Evolutionary conservation across 495 filamentous ascomycete species (phyloP), one percentile per base, ranked within the genome.

Genomic region (Oidiodendron maius): DNA sequence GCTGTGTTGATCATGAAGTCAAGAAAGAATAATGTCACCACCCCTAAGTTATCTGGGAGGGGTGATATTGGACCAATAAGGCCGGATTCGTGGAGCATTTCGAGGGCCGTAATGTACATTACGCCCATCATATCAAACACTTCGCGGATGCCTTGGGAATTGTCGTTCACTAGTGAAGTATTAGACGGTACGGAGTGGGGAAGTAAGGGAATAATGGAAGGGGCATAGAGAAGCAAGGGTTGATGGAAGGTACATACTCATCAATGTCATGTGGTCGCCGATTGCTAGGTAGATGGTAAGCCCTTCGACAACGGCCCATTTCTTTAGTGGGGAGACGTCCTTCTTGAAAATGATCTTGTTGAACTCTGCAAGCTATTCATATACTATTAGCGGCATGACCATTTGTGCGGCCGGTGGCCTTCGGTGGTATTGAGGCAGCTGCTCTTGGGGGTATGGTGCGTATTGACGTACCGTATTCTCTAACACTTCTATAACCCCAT

Each of bases 401-500:
- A 39, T 30, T 24, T 23, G 11, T n/a, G n/a, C n/a, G n/a, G n/a
- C 16, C 9, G 13, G 20, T 43, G 25, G 40, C 20, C 10, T 24
- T 43, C 21, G 40, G 20, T 24, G 16, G 21, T 18, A 24, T 43
- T 43, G 40, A 43, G 20, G n/a, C n/a, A n/a, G 21, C 15, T 13
- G 21, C 8, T n/a, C n/a, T n/a, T n/a, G n/a, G n/a, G n/a, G 12
- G 42, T 24, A n/a, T n/a, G 10, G 34, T 22, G 22, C 4, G 42
- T 3, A 2, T 32, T 20, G n/a, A 42, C 43, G 22, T 56, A 63
- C 58, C 18, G 58, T 26, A 49, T 75, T 75, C 46, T 69, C 60
- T n/a, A 71, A 46, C 9, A 68, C 47, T 50, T 76, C 70, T 17
- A 58, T 24, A 4, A 63, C 40, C 3, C 68, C 72, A 37, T 66